Conservation (phyloP, 306 rosid genomes). For the Quercus aquifolioides region DNA sequence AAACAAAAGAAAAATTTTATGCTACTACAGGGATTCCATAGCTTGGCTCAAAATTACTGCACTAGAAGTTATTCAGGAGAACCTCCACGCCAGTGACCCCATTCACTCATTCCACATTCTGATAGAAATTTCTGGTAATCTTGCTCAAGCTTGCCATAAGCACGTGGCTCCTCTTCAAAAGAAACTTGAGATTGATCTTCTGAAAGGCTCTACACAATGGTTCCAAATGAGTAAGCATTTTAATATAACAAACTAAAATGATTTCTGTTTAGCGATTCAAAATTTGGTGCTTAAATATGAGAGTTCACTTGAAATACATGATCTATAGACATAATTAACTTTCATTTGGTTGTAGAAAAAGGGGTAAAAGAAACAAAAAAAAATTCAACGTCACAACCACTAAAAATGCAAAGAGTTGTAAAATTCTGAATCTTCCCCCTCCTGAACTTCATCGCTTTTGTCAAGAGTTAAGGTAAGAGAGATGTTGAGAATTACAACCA, state of each 20-base stretch:
- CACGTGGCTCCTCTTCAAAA: slow-evolving; percentile 18
- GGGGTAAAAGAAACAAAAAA: background rate
- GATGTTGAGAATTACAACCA: background rate
- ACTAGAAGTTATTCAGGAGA: background rate
- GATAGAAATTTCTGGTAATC: slow-evolving; percentile 34
- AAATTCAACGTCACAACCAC: too few relatives aligned
- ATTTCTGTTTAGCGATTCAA: background rate
- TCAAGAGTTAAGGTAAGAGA: background rate
- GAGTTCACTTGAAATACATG: background rate
- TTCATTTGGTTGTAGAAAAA: background rate
- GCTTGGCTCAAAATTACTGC: background rate
- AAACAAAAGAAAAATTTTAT: background rate
- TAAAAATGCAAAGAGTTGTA: background rate
- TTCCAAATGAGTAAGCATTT: too few relatives aligned
- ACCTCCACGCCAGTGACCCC: slow-evolving; percentile 36
- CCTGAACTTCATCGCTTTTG: background rate
- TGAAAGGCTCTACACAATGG: slow-evolving; percentile 18
- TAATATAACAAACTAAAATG: background rate
- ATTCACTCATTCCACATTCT: slow-evolving; percentile 35
- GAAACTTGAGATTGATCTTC: slow-evolving; percentile 23
- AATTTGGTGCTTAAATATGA: background rate
- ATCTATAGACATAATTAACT: background rate
- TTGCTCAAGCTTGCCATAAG: slow-evolving; percentile 31
- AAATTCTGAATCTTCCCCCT: background rate
- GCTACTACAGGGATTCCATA: background rate